Conservation (phyloP, 2,329 filamentous ascomycete species). For the Cryphonectria parasitica region DNA sequence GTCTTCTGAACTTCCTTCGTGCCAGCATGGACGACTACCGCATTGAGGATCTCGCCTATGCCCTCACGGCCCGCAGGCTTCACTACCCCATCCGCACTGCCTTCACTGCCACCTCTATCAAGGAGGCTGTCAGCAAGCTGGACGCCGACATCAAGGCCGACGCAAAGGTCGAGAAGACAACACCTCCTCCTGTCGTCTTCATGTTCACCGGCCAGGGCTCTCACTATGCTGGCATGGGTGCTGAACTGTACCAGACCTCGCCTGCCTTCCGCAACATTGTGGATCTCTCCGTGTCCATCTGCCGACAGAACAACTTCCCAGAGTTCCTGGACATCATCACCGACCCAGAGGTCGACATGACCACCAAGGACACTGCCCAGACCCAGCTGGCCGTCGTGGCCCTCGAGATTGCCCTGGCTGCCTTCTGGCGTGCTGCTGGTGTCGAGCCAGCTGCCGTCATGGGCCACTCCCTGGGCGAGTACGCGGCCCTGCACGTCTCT, state of each 20-base stretch:
- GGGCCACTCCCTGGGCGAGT: slow-evolving; percentile 68
- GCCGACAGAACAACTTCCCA: slow-evolving; percentile 50
- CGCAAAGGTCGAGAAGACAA: slow-evolving; percentile 41
- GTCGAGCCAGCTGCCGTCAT: slow-evolving; percentile 50
- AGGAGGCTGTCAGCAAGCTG: slow-evolving; percentile 42
- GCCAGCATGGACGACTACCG: slow-evolving; percentile 52
- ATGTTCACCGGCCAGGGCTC: slow-evolving; percentile 55
- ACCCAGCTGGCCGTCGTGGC: slow-evolving; percentile 52
- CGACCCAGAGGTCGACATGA: slow-evolving; percentile 42
- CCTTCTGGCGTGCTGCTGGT: slow-evolving; percentile 53
- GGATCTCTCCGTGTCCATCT: slow-evolving; percentile 57
- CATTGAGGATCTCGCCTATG: slow-evolving; percentile 61
- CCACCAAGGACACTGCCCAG: slow-evolving; percentile 47
- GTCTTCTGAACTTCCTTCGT: slow-evolving; percentile 42
- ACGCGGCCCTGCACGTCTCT: slow-evolving; percentile 68
- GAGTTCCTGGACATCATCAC: slow-evolving; percentile 51
- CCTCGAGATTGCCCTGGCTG: slow-evolving; percentile 54
- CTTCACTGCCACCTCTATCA: slow-evolving; percentile 42
- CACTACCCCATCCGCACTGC: slow-evolving; percentile 57
- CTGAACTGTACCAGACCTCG: slow-evolving; percentile 46
- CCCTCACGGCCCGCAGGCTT: slow-evolving; percentile 63
- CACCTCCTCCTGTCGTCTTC: slow-evolving; percentile 47
- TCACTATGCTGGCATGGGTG: slow-evolving; percentile 48
- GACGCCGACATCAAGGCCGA: slow-evolving; percentile 40
- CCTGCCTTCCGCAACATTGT: slow-evolving; percentile 50